Evolutionary conservation across 2,329 filamentous ascomycete species (phyloP).

Genomic region (Fonsecaea nubica): DNA sequence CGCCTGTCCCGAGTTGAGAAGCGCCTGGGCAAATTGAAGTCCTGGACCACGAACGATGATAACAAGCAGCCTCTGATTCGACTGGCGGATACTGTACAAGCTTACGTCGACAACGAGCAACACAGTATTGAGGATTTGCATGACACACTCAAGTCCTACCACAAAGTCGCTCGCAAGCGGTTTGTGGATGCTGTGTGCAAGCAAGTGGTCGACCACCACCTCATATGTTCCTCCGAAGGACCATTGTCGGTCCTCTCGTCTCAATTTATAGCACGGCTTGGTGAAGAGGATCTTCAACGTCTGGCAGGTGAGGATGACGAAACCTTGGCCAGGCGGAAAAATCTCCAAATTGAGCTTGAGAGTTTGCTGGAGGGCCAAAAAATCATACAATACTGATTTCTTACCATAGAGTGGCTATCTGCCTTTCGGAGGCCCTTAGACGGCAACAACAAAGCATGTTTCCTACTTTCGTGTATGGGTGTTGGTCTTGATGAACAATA

Average conservation of each 20-base stretch:
- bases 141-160: constrained; percentile 66
- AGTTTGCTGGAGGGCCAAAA: too few relatives aligned
- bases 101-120: constrained; percentile 46
- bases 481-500: too few relatives aligned
- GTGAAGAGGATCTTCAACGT: constrained; percentile 56
- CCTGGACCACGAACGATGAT: constrained; percentile 1
- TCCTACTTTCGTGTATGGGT: too few relatives aligned
- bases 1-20: constrained; percentile 26
- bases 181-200: constrained; percentile 69
- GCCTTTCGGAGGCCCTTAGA: too few relatives aligned
- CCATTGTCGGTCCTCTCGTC: constrained; percentile 63
- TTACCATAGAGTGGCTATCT: too few relatives aligned
- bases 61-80: constrained; percentile 17
- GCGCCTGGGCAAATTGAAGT: constrained; percentile 9
- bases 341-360: too few relatives aligned
- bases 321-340: too few relatives aligned
- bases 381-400: too few relatives aligned
- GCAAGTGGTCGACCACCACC: constrained; percentile 62
- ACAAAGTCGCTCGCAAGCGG: constrained; percentile 65
- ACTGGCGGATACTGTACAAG: constrained; percentile 12
- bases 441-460: too few relatives aligned
- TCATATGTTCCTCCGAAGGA: constrained; percentile 58
- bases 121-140: constrained; percentile 61
- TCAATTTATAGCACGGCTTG: constrained; percentile 58
- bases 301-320: constrained; percentile 45